A percentile compares a stretch with the other conserved stretches of the same genome.
These are phyloP conservation scores for Mariannaea sp. DNA, from an alignment of 2,329 filamentous ascomycete genomes.

Conservation along the genomic window DNA sequence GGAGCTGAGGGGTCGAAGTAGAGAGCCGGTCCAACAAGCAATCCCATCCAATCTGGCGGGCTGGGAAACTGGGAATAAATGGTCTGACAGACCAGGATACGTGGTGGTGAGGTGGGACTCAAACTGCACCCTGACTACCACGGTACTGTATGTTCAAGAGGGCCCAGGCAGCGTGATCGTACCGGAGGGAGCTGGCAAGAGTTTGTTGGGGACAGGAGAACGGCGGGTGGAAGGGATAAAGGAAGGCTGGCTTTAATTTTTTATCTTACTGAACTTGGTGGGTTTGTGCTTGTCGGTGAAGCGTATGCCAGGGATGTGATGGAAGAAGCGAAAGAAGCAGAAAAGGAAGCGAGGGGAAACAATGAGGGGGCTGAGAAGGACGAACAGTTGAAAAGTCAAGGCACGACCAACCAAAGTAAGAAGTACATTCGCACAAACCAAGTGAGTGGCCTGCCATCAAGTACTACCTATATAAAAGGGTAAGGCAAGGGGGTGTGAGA, in stretches of 20 bases:
- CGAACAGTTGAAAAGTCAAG: background rate
- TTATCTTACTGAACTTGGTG: background rate
- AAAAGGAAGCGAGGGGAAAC: slow-evolving; percentile 5
- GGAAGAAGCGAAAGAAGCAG: background rate
- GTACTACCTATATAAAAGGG: background rate
- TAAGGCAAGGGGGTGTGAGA: slow-evolving; percentile 2
- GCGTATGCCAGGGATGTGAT: background rate
- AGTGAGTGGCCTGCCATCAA: too few relatives aligned
- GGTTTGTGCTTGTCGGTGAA: slow-evolving; percentile 1
- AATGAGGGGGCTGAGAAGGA: slow-evolving; percentile 5
- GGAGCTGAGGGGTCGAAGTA: slow-evolving; percentile 27
- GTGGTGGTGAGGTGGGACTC: slow-evolving; percentile 30
- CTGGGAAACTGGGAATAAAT: slow-evolving; percentile 28
- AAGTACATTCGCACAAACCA: too few relatives aligned
- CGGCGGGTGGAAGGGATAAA: background rate
- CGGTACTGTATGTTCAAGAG: background rate
- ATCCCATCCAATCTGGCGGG: slow-evolving; percentile 34
- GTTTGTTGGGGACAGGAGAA: slow-evolving; percentile 12
- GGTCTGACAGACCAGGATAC: slow-evolving; percentile 38
- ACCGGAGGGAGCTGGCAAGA: slow-evolving; percentile 3
- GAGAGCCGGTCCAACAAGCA: slow-evolving; percentile 25
- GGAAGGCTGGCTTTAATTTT: background rate
- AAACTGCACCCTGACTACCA: background rate
- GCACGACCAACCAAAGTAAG: too few relatives aligned
- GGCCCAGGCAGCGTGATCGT: slow-evolving; percentile 11